Evolutionary conservation across 306 rosid species (phyloP).

Genomic region (Citrullus mucosospermus): DNA sequence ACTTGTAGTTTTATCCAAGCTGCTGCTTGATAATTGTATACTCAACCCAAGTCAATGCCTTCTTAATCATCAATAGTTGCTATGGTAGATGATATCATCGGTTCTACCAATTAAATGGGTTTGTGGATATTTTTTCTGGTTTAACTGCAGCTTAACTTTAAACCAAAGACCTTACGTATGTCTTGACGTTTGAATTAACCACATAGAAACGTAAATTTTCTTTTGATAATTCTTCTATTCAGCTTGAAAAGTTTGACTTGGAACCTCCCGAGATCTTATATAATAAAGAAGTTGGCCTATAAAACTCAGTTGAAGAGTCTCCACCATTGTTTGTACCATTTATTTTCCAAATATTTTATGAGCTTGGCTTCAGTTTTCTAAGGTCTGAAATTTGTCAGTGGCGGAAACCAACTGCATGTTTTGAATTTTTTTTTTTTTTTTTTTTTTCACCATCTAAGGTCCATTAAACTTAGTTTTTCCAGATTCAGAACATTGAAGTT

Average conservation of each 20-base stretch:
- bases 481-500: neutral
- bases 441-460: neutral
- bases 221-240: constrained; percentile 15
- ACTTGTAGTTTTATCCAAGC: neutral
- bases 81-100: neutral
- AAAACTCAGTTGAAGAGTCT: neutral
- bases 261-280: constrained; percentile 21
- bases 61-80: constrained; percentile 3
- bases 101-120: neutral
- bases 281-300: constrained; percentile 6
- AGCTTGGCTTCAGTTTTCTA: neutral
- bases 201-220: constrained; percentile 16
- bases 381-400: neutral
- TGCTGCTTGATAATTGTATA: neutral
- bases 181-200: constrained; percentile 16
- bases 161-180: neutral
- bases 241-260: constrained; percentile 44
- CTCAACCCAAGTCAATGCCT: constrained; percentile 16
- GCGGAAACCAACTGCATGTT: neutral
- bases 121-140: constrained; percentile 11
- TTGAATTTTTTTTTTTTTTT: neutral
- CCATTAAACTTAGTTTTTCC: neutral
- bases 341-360: neutral
- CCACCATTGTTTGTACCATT: neutral
- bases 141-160: neutral